These are phyloP conservation scores for Skeletonema marinoi DNA, from an alignment of 108 stramenopile species.

Conservation along the genomic window DNA sequence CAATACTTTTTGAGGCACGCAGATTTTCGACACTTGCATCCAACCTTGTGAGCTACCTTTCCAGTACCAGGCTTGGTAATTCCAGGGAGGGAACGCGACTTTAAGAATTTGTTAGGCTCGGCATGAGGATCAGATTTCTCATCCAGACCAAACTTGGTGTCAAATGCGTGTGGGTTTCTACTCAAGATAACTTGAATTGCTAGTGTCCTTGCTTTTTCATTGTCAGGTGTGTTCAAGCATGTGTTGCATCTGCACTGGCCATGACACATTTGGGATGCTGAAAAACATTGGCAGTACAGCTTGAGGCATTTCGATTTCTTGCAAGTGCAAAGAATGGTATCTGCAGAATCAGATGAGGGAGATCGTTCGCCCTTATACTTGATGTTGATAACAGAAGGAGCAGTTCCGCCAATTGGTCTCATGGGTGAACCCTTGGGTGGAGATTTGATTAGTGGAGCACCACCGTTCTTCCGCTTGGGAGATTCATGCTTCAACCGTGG, in stretches of 20 bases:
- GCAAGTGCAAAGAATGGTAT: constrained; percentile 88
- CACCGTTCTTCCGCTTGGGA: neutral
- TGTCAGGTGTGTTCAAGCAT: constrained; percentile 70
- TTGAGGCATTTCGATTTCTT: constrained; percentile 97
- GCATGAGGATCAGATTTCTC: constrained; percentile 25
- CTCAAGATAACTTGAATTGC: constrained; percentile 83
- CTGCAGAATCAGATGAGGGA: neutral
- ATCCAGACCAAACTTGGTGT: constrained; percentile 75
- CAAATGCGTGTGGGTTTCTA: constrained; percentile 90
- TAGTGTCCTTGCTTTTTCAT: constrained; percentile 65
- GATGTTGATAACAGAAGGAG: neutral
- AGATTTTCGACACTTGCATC: constrained; percentile 93
- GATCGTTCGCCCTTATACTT: neutral
- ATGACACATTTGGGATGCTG: constrained; percentile 70
- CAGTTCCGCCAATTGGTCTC: neutral
- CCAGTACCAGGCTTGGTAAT: neutral
- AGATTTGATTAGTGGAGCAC: neutral
- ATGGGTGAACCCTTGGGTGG: neutral
- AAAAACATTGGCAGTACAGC: constrained; percentile 98
- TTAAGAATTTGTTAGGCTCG: constrained; percentile 13
- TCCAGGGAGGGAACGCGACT: constrained; percentile 20
- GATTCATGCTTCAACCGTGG: neutral
- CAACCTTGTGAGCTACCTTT: constrained; percentile 53
- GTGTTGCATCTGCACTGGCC: constrained; percentile 66
- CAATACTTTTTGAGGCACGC: constrained; percentile 96